Evolutionary conservation across 768 basidiomycete species (phyloP), one percentile per base, ranked within the genome.

Genomic region (Xerocomellus dryophilus): DNA sequence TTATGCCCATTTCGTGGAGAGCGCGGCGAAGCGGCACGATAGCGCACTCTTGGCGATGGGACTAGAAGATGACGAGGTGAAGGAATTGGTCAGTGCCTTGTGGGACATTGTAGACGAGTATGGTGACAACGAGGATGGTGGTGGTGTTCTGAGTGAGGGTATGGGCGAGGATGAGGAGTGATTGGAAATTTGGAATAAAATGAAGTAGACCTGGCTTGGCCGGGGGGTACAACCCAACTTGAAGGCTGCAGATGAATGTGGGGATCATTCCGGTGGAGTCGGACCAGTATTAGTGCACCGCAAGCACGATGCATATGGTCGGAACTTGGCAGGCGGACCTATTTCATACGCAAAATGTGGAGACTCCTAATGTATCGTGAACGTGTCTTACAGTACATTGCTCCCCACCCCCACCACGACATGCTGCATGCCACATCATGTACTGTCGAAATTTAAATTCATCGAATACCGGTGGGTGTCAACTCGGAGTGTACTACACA

Each of bases 91-190:
- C 15, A 80, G 81, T 58, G 78, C 78, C 38, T 61, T 88, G 43
- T 86, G 86, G 85, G 78, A 75, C 18, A 69, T 86, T 27, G 76
- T 78, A 44, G 84, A 85, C 53, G 67, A 52, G 17, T 75, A 72
- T 44, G 74, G 67, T 18, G 72, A 60, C 31, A 57, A 50, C 34
- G 66, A 59, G 32, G 56, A 48, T 10, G 65, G 49, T 15, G 67
- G 60, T 12, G 66, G 60, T 18, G 61, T 61, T 27, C 61, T 59
- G 39, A 52, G 27, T 29, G 61, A 60, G 20, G 43, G 46, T 17
- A 43, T 62, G 29, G 69, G 58, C 2, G 69, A 66, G 43, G 64
- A 59, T 15, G 65, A 63, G 34, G 58, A 50, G 35, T 62, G 32
- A 58, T 17, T 17, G 14, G 31, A 40, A 10, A 35, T 17, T 4